Conservation (phyloP, 2,329 filamentous ascomycete genomes). For the Colletotrichum tamarilloi region DNA sequence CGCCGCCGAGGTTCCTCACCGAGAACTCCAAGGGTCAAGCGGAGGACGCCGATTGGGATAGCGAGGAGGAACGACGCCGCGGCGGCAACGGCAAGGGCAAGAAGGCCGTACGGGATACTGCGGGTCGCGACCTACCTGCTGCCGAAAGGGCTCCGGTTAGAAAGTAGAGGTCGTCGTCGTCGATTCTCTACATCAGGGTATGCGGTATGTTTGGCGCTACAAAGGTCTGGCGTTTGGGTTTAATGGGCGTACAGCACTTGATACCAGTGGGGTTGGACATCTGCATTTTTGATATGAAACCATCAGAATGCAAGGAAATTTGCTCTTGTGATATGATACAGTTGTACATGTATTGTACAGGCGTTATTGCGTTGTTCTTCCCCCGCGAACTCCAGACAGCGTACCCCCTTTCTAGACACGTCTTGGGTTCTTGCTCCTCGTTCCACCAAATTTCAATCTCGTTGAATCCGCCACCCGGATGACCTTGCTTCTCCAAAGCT, state of each 20-base stretch:
- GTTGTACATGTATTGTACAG: slow-evolving; percentile 51
- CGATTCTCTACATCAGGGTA: neutral
- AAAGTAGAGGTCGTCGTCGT: neutral
- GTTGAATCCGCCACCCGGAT: slow-evolving; percentile 86
- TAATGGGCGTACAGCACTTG: slow-evolving; percentile 31
- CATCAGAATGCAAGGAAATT: slow-evolving; percentile 25
- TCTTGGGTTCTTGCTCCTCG: slow-evolving; percentile 84
- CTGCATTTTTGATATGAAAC: slow-evolving; percentile 14
- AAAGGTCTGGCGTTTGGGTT: slow-evolving; percentile 3
- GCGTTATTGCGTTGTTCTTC: slow-evolving; percentile 1
- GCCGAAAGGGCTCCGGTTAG: slow-evolving; percentile 61
- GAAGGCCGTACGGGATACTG: slow-evolving; percentile 58
- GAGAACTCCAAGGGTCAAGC: slow-evolving; percentile 40
- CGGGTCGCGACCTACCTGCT: slow-evolving; percentile 62
- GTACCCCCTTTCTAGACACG: slow-evolving; percentile 65
- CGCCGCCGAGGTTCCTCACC: slow-evolving; percentile 39
- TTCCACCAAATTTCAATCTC: slow-evolving; percentile 94
- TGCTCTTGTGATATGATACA: slow-evolving; percentile 45
- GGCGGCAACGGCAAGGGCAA: slow-evolving; percentile 57
- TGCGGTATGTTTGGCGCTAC: slow-evolving; percentile 18
- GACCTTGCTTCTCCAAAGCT: slow-evolving; percentile 78
- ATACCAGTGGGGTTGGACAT: slow-evolving; percentile 34
- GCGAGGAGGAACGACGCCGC: slow-evolving; percentile 56
- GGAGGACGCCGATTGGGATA: slow-evolving; percentile 54
- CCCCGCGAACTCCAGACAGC: neutral